Percentiles rank a stretch among this genome's conserved stretches.
Evolutionary conservation across 2,329 filamentous ascomycete genomes (phyloP).

Genomic region (Aspergillus pseudoglaucus): DNA sequence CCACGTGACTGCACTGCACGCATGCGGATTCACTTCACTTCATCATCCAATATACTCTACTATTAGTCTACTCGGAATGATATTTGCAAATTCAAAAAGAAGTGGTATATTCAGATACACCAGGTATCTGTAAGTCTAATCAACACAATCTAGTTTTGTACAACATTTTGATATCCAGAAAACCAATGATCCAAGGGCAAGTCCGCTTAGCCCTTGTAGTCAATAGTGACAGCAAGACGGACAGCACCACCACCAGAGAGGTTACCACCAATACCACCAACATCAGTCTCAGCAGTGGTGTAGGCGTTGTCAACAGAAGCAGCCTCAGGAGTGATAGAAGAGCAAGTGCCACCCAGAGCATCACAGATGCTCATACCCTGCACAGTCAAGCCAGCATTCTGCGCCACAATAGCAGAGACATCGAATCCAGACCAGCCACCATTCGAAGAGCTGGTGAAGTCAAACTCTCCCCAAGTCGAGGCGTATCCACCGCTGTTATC

Average conservation of each 20-base stretch:
- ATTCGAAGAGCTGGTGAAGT: conserved; percentile 24
- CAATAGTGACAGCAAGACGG: conserved; percentile 21
- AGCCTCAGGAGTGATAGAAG: conserved; percentile 20
- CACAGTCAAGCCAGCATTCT: conserved; percentile 22
- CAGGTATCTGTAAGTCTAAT: neutral
- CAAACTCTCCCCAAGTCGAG: conserved; percentile 31
- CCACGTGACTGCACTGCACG: too few species aligned
- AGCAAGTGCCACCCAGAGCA: conserved; percentile 20
- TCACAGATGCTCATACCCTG: conserved; percentile 35
- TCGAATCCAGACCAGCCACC: conserved; percentile 28
- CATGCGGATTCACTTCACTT: too few species aligned
- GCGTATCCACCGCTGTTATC: conserved; percentile 22
- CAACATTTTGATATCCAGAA: neutral
- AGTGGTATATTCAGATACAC: too few species aligned
- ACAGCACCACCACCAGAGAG: conserved; percentile 18
- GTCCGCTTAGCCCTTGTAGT: conserved; percentile 19
- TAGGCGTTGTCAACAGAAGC: conserved; percentile 27
- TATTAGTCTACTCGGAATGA: too few species aligned
- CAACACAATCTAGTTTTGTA: neutral
- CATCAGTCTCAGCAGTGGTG: conserved; percentile 16
- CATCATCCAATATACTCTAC: too few species aligned
- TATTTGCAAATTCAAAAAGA: neutral
- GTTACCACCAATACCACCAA: conserved; percentile 32
- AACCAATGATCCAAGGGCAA: neutral
- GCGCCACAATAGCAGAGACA: conserved; percentile 29